Base-by-base conservation (phyloP, 2,329 filamentous ascomycete species). In the Aspergillus felis region DNA sequence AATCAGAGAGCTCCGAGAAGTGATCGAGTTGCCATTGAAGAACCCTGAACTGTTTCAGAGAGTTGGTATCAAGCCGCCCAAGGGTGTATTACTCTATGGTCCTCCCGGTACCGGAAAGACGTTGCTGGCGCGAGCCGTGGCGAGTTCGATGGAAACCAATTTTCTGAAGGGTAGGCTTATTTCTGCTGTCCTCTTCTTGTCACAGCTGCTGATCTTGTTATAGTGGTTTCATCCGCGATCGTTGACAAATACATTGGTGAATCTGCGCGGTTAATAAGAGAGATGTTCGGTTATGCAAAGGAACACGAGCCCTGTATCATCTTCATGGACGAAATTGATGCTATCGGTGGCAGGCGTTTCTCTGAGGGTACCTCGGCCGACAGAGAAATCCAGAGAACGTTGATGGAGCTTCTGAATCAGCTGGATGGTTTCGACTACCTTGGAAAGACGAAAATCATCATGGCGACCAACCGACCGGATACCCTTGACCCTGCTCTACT, bases 271-370 rank as follows among this genome's bases (percentile, higher is more conserved):
- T 82, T 99, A 64, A 99, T 99, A 71, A 88, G 94, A 75, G 94
- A 99, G 77, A 99, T 99, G 95, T 99, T 99, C 72, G 95, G 94
- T 57, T 99, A 99, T 72, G 94, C 95, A 69, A 97, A 97, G 79
- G 95, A 99, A 76, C 94, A 99, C 76, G 94, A 99, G 77, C 94
- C 94, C 42, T 99, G 94, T 76, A 99, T 99, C 76, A 99, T 99
- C 79, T 99, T 99, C 84, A 99, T 99, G 94, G 95, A 99, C 82
- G 94, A 99, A 79, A 99, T 99, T 72, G 94, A 99, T 72, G 94
- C 94, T 71, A 99, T 99, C 71, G 94, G 94, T 74, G 95, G 95
- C 62, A 87, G 95, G 68, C 86, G 94, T 69, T 99, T 99, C 78
- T 96, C 91, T 0, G 94, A 99, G 76, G 94, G 95, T 66, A 99